These are phyloP conservation scores for Blastomyces silverae DNA, from an alignment of 2,329 filamentous ascomycete genomes.

Conservation along the genomic window DNA sequence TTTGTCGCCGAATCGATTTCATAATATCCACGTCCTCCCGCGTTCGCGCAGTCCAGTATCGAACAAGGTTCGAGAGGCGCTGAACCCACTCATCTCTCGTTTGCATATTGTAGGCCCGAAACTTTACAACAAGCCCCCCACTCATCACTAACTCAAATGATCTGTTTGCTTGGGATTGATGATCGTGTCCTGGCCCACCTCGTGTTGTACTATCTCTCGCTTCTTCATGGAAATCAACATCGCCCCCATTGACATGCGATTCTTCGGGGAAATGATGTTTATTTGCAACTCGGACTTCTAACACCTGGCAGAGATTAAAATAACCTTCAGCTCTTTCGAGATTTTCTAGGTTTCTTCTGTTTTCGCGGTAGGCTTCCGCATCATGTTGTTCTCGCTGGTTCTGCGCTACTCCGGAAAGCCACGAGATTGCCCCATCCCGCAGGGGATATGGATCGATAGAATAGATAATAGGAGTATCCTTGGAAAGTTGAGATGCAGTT, in stretches of 20 bases:
- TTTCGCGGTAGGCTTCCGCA: constrained; percentile 53
- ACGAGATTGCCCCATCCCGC: constrained; percentile 48
- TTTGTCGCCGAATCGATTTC: constrained; percentile 51
- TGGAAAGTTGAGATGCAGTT: constrained; percentile 48
- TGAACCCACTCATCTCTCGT: constrained; percentile 58
- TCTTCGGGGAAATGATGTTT: constrained; percentile 50
- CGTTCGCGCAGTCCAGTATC: constrained; percentile 56
- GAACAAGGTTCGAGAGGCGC: constrained; percentile 50
- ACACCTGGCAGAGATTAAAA: constrained; percentile 54
- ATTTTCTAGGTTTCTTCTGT: constrained; percentile 52
- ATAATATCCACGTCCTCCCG: constrained; percentile 52
- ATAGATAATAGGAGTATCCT: constrained; percentile 55
- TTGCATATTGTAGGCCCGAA: constrained; percentile 52
- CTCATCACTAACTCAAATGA: constrained; percentile 57
- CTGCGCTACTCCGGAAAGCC: constrained; percentile 47
- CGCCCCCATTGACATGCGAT: constrained; percentile 46
- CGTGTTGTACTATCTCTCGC: constrained; percentile 35
- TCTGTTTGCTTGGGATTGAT: constrained; percentile 30
- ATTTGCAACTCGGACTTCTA: constrained; percentile 51
- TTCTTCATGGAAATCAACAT: constrained; percentile 51
- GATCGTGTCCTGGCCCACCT: not conserved
- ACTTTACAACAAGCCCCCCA: constrained; percentile 55
- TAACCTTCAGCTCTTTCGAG: constrained; percentile 56
- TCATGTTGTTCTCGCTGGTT: constrained; percentile 48
- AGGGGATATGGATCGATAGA: constrained; percentile 56